Evolutionary conservation across 2,329 filamentous ascomycete species (phyloP), one percentile per base, ranked within the genome.

Genomic region (Hortaea werneckii): DNA sequence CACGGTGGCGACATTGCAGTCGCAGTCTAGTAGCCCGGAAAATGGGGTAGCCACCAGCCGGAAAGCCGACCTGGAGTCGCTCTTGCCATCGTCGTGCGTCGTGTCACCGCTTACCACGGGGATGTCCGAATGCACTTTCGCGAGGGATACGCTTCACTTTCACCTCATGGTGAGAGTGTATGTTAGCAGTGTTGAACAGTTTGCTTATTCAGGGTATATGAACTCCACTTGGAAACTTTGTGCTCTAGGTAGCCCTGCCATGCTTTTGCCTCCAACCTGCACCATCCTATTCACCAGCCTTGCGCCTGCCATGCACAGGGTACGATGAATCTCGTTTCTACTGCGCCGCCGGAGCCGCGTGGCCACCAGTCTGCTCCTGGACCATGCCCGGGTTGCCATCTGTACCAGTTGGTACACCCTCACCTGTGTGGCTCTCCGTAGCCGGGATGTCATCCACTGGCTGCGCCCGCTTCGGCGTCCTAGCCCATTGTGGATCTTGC

Each of bases 401-500:
- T n/a, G 46, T 44, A 20, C 48, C 49, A 34, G 53, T 48, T 8
- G 59, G 57, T 30, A 52, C 46, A 34, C 59, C 60, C 40, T 63
- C 53, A 37, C 59, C 60, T 28, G 46, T 50, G 48, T 61, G 54
- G 49, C 52, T 54, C 46, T 58, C 61, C 40, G 56, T 58, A 11
- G 58, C 52, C n/a, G 57, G 58, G 45, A 65, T 65, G 49, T 39
- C 54, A 37, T 55, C 54, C 42, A 44, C 50, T 20, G 20, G 20
- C 55, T 65, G 60, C 61, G 69, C 69, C 58, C 65, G 61, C 58
- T 68, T 69, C 32, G 65, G 66, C 69, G 83, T 75, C 61, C 72
- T 79, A 44, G 77, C 70, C 74, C 76, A 89, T 67, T 84, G 65
- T 28, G 76, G 58, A 51, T 90, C 85, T 56, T 77, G 76, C 92